Percentiles rank a stretch among this genome's conserved stretches.
Evolutionary conservation across 345 rosid species (phyloP).

Genomic region (Sisymbrium irio): DNA sequence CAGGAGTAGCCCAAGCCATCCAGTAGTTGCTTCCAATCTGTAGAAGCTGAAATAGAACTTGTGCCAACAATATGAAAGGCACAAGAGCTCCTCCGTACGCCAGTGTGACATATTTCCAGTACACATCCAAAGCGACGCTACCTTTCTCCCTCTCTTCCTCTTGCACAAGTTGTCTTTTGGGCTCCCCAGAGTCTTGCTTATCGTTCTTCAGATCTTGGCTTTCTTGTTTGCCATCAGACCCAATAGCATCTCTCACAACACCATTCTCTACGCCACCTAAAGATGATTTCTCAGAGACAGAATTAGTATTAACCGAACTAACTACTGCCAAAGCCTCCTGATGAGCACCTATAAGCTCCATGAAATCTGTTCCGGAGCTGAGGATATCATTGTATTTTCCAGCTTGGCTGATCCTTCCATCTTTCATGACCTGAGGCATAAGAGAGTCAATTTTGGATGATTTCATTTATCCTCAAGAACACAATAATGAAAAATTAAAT

Average conservation of each 20-base stretch:
- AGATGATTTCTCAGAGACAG: constrained; percentile 31
- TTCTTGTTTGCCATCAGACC: constrained; percentile 30
- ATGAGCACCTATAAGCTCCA: constrained; percentile 80
- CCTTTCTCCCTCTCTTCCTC: constrained; percentile 93
- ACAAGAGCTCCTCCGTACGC: constrained; percentile 75
- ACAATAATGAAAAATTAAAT: background rate
- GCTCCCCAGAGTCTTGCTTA: constrained; percentile 38
- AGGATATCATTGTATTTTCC: constrained; percentile 71
- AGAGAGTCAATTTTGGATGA: background rate
- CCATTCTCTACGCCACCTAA: constrained; percentile 24
- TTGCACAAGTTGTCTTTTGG: constrained; percentile 60
- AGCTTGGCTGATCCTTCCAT: constrained; percentile 70
- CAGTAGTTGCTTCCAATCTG: constrained; percentile 84
- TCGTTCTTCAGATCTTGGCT: constrained; percentile 35
- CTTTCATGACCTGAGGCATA: constrained; percentile 65
- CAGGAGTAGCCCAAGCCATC: constrained; percentile 87
- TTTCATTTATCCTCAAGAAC: background rate
- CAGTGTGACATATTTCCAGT: constrained; percentile 62
- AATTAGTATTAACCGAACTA: constrained; percentile 42
- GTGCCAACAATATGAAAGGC: constrained; percentile 65
- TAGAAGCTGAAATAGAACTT: constrained; percentile 57
- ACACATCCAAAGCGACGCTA: constrained; percentile 55
- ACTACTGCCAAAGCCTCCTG: constrained; percentile 55
- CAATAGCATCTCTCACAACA: constrained; percentile 18
- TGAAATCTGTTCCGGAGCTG: constrained; percentile 60